A percentile compares a stretch with the other conserved stretches of the same genome.
These are phyloP conservation scores for Botrytis byssoidea DNA, from an alignment of 2,329 filamentous ascomycete species.

Conservation along the genomic window DNA sequence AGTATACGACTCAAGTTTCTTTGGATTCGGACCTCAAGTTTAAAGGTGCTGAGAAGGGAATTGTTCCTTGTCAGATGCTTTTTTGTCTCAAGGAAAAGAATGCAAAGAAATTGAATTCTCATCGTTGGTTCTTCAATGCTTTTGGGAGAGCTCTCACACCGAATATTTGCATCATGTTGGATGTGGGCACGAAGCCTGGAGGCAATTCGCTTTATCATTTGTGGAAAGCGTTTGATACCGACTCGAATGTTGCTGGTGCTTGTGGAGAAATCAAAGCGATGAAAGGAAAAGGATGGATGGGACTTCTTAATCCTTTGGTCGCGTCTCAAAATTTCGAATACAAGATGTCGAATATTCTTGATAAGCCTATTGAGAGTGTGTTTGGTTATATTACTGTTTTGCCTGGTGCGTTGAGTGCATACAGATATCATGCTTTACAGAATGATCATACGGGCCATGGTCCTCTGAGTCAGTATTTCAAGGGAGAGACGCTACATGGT, in stretches of 20 bases:
- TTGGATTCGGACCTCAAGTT: constrained; percentile 95
- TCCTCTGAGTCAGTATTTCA: constrained; percentile 97
- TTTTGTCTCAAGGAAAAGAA: constrained; percentile 99
- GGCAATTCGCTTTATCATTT: constrained; percentile 91
- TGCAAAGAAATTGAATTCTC: constrained; percentile 94
- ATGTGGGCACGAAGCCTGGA: constrained; percentile 91
- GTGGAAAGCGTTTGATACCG: constrained; percentile 98
- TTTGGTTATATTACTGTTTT: constrained; percentile 98
- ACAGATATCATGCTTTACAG: constrained; percentile 91
- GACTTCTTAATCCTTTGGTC: constrained; percentile 88
- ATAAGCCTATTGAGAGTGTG: constrained; percentile 94
- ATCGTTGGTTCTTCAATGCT: constrained; percentile 99
- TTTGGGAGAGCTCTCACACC: constrained; percentile 90
- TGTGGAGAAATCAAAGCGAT: constrained; percentile 98
- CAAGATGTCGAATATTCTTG: constrained; percentile 99
- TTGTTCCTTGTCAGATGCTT: constrained; percentile 96
- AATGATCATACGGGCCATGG: constrained; percentile 96
- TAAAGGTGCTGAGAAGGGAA: constrained; percentile 98
- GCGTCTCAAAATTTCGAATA: constrained; percentile 99
- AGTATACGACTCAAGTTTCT: constrained; percentile 97
- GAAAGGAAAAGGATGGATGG: constrained; percentile 79
- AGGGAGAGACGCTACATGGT: constrained; percentile 94
- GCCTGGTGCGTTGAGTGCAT: constrained; percentile 90
- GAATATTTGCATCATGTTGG: constrained; percentile 93
- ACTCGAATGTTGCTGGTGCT: constrained; percentile 94